A percentile compares a stretch with the other conserved stretches of the same genome.
phyloP scores from a whole-genome alignment of 2,329 filamentous ascomycete genomes.

The Diaporthe sp. region DNA sequence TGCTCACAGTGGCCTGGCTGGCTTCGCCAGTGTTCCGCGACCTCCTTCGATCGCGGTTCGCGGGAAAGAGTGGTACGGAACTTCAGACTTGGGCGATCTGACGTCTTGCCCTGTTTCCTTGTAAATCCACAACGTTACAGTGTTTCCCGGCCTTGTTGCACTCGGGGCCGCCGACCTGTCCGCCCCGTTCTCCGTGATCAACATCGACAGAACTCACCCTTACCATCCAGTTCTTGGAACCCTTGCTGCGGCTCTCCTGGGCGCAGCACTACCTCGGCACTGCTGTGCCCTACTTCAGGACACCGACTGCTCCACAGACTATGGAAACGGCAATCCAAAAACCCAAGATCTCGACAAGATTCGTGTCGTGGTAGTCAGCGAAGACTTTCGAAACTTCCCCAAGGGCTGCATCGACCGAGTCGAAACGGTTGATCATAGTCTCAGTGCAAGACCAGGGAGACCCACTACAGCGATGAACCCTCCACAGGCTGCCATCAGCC shows the following conservation, averaged over 20 bases:
- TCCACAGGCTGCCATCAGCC: slow-evolving; percentile 21
- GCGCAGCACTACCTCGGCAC: slow-evolving; percentile 1
- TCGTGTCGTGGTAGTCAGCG: not conserved
- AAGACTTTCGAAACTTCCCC: slow-evolving; percentile 26
- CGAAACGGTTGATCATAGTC: slow-evolving; percentile 25
- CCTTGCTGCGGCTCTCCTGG: not conserved
- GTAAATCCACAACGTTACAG: slow-evolving; percentile 21
- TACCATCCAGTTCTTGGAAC: not conserved
- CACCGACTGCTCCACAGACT: not conserved
- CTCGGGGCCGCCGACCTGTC: not conserved
- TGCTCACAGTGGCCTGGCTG: not conserved
- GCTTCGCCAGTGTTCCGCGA: not conserved
- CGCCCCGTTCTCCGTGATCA: slow-evolving; percentile 3
- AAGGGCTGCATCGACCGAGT: slow-evolving; percentile 3
- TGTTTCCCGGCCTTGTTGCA: slow-evolving; percentile 9
- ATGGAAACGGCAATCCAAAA: not conserved
- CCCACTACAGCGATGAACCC: slow-evolving; percentile 28
- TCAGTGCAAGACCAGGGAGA: slow-evolving; percentile 25
- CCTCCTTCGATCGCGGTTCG: not conserved
- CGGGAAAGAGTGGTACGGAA: slow-evolving; percentile 7
- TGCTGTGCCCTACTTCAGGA: slow-evolving; percentile 3
- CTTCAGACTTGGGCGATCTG: slow-evolving; percentile 24
- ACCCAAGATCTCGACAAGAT: not conserved
- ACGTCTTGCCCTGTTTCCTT: slow-evolving; percentile 21
- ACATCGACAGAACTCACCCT: not conserved